Conservation (phyloP, 129 eudicot genomes). For the Chrysanthemum makinoi region DNA sequence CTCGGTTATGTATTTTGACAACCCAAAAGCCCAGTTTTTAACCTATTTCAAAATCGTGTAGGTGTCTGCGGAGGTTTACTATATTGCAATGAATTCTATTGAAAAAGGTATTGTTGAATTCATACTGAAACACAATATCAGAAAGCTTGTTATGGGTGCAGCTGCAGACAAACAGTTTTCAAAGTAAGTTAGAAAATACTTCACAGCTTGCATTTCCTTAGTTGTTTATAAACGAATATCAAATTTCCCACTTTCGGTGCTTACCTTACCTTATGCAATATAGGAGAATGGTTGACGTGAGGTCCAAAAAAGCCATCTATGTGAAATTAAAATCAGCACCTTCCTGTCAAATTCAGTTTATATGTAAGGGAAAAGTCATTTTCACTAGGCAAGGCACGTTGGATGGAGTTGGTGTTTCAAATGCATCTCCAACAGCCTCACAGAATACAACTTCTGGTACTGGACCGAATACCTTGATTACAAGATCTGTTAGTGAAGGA, state of each 20-base stretch:
- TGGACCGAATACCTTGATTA: no score
- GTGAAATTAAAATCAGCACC: slow-evolving; percentile 53
- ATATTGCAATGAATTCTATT: slow-evolving; percentile 56
- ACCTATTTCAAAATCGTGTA: neutral
- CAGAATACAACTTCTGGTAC: no score
- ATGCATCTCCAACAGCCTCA: no score
- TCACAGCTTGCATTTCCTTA: neutral
- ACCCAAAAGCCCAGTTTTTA: neutral
- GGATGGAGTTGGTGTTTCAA: no score
- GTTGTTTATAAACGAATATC: neutral
- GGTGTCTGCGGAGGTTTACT: slow-evolving; percentile 53
- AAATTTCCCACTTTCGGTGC: neutral
- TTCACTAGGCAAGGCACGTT: slow-evolving; percentile 33
- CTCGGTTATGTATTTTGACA: neutral
- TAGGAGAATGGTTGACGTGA: slow-evolving; percentile 67
- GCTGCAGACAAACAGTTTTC: slow-evolving; percentile 64
- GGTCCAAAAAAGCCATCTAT: slow-evolving; percentile 67
- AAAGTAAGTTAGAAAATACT: slow-evolving; percentile 32
- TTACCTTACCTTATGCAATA: neutral
- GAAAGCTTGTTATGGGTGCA: slow-evolving; percentile 88
- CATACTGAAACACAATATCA: slow-evolving; percentile 51
- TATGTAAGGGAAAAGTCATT: slow-evolving; percentile 67
- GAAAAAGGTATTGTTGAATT: slow-evolving; percentile 83
- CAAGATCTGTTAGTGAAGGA: no score
- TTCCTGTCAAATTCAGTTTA: slow-evolving; percentile 64